Evolutionary conservation across 164 flowering plant species (phyloP).

Genomic region (Umbellularia californica): DNA sequence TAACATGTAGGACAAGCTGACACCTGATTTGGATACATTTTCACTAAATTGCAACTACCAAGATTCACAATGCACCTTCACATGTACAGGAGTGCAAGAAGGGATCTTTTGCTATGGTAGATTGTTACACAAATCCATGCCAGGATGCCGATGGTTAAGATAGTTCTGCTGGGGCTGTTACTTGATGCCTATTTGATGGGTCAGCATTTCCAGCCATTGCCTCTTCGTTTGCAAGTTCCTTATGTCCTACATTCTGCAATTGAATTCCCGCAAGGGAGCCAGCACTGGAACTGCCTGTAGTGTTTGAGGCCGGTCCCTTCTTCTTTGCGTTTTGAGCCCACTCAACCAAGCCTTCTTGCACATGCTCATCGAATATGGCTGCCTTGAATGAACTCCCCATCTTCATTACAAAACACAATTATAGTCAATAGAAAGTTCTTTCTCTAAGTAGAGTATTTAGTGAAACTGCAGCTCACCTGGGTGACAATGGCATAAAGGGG

Average conservation of each 20-base stretch:
- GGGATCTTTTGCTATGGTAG: too few species aligned
- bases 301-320: constrained; percentile 13
- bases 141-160: too few species aligned
- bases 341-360: constrained; percentile 35
- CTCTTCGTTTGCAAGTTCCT: neutral
- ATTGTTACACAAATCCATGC: too few species aligned
- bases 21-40: too few species aligned
- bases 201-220: neutral
- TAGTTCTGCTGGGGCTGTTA: neutral
- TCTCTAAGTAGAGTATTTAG: too few species aligned
- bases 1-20: too few species aligned
- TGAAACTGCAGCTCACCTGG: constrained; percentile 33
- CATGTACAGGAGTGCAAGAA: too few species aligned
- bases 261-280: neutral
- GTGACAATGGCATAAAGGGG: constrained; percentile 60
- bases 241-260: neutral
- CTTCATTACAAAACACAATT: constrained; percentile 24
- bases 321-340: constrained; percentile 56
- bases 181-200: neutral
- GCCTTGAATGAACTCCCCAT: constrained; percentile 56
- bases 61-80: too few species aligned
- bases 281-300: neutral
- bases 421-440: neutral
- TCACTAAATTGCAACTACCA: too few species aligned
- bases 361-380: constrained; percentile 42